Evolutionary conservation across 1,284 basidiomycete genomes (phyloP).

Genomic region (Ustilago cynodontis): DNA sequence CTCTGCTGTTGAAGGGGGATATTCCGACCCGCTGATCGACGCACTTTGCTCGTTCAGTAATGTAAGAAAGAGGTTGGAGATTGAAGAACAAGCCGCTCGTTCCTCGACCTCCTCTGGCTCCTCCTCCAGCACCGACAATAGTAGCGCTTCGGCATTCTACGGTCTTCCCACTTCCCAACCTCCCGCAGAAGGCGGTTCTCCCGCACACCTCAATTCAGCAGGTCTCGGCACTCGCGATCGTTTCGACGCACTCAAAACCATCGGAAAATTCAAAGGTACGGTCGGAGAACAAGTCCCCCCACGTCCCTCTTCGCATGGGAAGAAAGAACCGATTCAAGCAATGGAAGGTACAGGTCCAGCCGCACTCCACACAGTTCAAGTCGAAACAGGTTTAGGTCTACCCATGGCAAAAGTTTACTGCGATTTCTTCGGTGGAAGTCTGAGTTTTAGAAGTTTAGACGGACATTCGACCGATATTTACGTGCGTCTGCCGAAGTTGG

Average conservation of each 20-base stretch:
- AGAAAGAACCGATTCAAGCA: constrained; percentile 12
- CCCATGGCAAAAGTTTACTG: constrained; percentile 66
- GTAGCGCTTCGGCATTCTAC: constrained; percentile 8
- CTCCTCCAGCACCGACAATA: background rate
- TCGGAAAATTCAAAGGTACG: constrained; percentile 62
- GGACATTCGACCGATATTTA: constrained; percentile 71
- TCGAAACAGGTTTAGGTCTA: constrained; percentile 62
- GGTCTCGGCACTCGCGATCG: constrained; percentile 41
- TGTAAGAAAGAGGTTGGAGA: constrained; percentile 55
- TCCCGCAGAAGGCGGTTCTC: background rate
- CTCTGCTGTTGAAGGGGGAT: constrained; percentile 3
- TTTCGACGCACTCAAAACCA: constrained; percentile 50
- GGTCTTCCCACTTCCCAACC: constrained; percentile 8
- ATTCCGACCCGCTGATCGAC: constrained; percentile 54
- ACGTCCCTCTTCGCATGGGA: background rate
- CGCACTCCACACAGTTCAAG: constrained; percentile 44
- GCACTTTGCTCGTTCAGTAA: constrained; percentile 63
- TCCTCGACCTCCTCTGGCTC: background rate
- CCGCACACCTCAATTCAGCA: constrained; percentile 22
- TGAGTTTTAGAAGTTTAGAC: constrained; percentile 84
- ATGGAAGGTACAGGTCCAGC: constrained; percentile 52
- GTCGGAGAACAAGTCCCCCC: constrained; percentile 54
- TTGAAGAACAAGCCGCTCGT: constrained; percentile 37
- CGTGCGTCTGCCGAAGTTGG: constrained; percentile 82
- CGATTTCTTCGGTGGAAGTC: constrained; percentile 76